Evolutionary conservation across 1,284 basidiomycete species (phyloP).

Genomic region (Ganoderma boninense): DNA sequence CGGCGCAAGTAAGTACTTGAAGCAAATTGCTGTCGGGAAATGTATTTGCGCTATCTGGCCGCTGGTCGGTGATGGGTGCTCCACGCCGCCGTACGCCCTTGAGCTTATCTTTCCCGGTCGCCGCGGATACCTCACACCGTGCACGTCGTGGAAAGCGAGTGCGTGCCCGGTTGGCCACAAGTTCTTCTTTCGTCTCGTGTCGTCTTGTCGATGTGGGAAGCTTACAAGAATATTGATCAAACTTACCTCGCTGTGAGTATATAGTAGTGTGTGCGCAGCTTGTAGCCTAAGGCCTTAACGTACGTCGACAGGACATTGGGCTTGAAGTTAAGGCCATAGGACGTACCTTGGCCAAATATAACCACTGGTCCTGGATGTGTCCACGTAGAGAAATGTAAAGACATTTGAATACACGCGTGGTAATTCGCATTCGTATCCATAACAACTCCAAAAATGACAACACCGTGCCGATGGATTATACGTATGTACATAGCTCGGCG

Average conservation of each 20-base stretch:
- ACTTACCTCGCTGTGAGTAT: neutral
- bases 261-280: neutral
- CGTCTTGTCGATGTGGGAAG: neutral
- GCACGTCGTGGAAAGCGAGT: neutral
- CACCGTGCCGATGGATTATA: too few relatives aligned
- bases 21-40: neutral
- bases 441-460: too few relatives aligned
- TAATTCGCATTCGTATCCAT: too few relatives aligned
- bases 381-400: too few relatives aligned
- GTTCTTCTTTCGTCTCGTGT: neutral
- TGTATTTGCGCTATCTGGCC: conserved; percentile 3
- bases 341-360: too few relatives aligned
- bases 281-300: too few relatives aligned
- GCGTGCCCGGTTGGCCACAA: neutral
- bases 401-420: too few relatives aligned
- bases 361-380: too few relatives aligned
- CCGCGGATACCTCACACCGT: neutral
- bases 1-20: neutral
- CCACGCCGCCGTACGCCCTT: neutral
- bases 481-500: too few relatives aligned
- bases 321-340: too few relatives aligned
- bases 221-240: neutral
- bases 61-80: neutral
- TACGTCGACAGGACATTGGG: too few relatives aligned
- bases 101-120: neutral